Base-by-base conservation (phyloP, 2,329 filamentous ascomycete species). In the Penicillium occitanis region DNA sequence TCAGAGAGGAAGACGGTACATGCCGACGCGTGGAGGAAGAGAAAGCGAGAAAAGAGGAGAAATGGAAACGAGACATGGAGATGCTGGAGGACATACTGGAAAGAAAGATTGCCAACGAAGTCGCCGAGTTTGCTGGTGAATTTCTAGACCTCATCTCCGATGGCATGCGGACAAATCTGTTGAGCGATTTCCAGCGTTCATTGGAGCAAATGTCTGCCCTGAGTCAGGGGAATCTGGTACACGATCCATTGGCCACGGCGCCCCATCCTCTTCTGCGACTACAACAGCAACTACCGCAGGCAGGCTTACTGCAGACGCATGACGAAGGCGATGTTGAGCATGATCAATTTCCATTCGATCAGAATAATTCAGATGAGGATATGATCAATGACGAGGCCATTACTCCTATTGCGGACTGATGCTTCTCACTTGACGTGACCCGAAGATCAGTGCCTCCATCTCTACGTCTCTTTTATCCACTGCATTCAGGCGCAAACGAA, bases 41-140 rank as follows among this genome's bases (percentile, higher is more conserved):
- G 64, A 75, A 75, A 64, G 74, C 74, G 1, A 76, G 72, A 63
- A 74, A 73, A 42, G 77, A 80, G 64, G 74, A 75, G 61, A 78
- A 78, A 65, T 78, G 77, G 73, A 78, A 79, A 69, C 74, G 75
- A 50, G 77, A 80, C 64, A 74, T 80, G 74, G 75, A 76, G 66
- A 73, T 74, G 69, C 71, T 80, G 14, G 77, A 80, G 59, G 74
- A 75, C 2, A 78, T 79, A 11, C 67, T 80, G 10, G 77, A 79
- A 65, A 70, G 72, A 17, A 80, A 80, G 60, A 69, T 80, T n/a
- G 78, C 78, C 22, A 79, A 80, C 61, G 77, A 80, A 68, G 72
- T 79, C 50, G 78, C 77, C 5, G 78, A 78, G 59, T 78, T 73
- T 70, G 78, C 77, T 0, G 77, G 78, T 3, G 75, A 80, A 63